Evolutionary conservation across 2,329 filamentous ascomycete genomes (phyloP), one percentile per base, ranked within the genome.

Genomic region (Rhytidhysteron rufulum): DNA sequence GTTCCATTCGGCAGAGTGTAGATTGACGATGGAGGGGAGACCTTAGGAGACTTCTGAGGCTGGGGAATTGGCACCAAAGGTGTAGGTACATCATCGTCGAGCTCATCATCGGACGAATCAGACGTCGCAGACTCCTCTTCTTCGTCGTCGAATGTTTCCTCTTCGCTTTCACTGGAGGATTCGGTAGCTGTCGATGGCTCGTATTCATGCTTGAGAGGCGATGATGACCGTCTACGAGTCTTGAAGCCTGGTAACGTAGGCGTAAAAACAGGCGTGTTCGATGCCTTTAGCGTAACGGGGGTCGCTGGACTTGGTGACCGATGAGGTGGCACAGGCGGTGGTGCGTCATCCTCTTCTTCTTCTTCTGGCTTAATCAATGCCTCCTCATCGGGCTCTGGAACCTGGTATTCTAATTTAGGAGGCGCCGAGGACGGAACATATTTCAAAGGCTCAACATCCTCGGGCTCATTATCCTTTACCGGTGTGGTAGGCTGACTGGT

Each of bases 191-290:
- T 82, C 13, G 93, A 97, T 11, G 91, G 91, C 47, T 90, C 84
- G 55, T 96, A 98, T 67, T 98, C 91, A 60, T 97, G 91, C 69
- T 98, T 98, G 36, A 98, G 73, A 0, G 93, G 93, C 1, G 93
- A 98, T 0, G 93, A 97, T 1, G 82, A 85, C 15, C 89, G 81
- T 32, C 90, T 80, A 57, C 84, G 63, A 63, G 74, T 48, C 62
- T 62, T 50, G 53, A 63, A 54, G 60, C 67, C 60, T 47, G 69
- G 55, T 41, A 66, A 51, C 52, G 63, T 53, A 70, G 82, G 56
- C 57, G 71, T 58, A 62, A 82, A 50, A 60, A 73, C 41, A 44
- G 70, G 66, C 55, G 69, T 61, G 48, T 57, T 69, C 7, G 63
- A 60, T n/a, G 58, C 59, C 42, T 71, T 74, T 11, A 68, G 53